phyloP scores from a whole-genome alignment of 257 asterid genomes.

The Cordia subcordata region DNA sequence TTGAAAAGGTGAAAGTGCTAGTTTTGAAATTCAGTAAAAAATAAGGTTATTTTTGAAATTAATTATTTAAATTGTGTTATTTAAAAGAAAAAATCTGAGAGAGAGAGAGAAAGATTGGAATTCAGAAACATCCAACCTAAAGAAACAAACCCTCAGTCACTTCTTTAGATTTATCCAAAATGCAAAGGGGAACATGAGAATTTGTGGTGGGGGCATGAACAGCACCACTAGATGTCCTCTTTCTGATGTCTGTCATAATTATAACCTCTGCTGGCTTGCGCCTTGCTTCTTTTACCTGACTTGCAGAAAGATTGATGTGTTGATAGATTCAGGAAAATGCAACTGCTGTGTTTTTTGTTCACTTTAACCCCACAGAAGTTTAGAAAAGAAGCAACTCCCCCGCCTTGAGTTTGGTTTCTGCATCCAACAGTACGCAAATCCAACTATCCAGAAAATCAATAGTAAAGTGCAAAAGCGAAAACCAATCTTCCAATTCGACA shows the following conservation, averaged over 20 bases:
- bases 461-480: not conserved
- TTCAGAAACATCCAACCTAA: constrained; percentile 17
- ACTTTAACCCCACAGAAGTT: not conserved
- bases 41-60: too few species aligned
- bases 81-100: too few species aligned
- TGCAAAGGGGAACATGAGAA: constrained; percentile 10
- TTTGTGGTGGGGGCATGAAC: constrained; percentile 17
- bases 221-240: constrained; percentile 5
- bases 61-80: too few species aligned
- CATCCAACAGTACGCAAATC: constrained; percentile 4
- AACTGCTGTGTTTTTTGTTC: not conserved
- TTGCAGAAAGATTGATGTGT: constrained; percentile 12
- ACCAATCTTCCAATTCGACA: not conserved
- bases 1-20: too few species aligned
- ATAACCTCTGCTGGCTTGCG: constrained; percentile 2
- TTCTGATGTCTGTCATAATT: not conserved
- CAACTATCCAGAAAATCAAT: constrained; percentile 6
- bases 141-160: constrained; percentile 11
- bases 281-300: constrained; percentile 18
- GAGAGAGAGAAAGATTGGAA: not conserved
- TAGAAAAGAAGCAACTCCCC: not conserved
- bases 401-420: not conserved
- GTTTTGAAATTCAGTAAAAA: too few species aligned
- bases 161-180: constrained; percentile 7
- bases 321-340: constrained; percentile 1